phyloP scores from a whole-genome alignment of 139 green algal species.

The Chlamydomonas sphaeroides region DNA sequence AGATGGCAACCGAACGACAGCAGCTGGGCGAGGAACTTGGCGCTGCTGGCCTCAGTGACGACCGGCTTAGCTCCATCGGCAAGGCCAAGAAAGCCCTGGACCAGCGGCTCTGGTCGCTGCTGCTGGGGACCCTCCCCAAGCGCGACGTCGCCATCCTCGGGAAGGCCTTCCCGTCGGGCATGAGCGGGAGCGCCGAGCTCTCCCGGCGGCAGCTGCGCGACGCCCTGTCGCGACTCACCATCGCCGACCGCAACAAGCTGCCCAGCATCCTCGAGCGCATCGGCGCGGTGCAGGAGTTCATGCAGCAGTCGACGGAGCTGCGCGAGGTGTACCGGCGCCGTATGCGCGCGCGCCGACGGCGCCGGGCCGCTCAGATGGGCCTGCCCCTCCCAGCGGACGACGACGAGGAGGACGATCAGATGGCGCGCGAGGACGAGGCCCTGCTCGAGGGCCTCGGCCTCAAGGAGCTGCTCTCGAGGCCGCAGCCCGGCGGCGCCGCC shows the following conservation, averaged over 20 bases:
- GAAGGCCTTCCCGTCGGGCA: slow-evolving; percentile 5
- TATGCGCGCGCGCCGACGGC: neutral
- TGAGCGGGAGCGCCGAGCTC: neutral
- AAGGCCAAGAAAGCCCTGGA: neutral
- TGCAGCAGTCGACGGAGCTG: neutral
- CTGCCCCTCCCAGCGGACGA: neutral
- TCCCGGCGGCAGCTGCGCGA: neutral
- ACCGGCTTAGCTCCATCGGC: too few relatives aligned
- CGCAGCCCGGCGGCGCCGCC: neutral
- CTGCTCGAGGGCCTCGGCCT: neutral
- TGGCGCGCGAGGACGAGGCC: neutral
- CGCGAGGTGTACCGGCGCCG: neutral
- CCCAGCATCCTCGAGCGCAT: neutral
- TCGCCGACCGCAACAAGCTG: neutral
- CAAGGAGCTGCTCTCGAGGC: neutral
- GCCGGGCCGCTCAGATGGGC: slow-evolving; percentile 15
- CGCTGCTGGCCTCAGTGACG: neutral
- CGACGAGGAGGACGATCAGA: neutral
- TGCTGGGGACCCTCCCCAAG: neutral
- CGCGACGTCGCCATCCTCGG: neutral
- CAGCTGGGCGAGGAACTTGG: neutral
- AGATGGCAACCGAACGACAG: neutral
- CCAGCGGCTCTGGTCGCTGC: neutral
- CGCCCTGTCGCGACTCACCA: neutral
- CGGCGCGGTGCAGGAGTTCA: neutral